Percentiles rank a stretch among this genome's conserved stretches.
These are phyloP conservation scores for Lepiota venenata DNA, from an alignment of 768 basidiomycete species.

Conservation along the genomic window DNA sequence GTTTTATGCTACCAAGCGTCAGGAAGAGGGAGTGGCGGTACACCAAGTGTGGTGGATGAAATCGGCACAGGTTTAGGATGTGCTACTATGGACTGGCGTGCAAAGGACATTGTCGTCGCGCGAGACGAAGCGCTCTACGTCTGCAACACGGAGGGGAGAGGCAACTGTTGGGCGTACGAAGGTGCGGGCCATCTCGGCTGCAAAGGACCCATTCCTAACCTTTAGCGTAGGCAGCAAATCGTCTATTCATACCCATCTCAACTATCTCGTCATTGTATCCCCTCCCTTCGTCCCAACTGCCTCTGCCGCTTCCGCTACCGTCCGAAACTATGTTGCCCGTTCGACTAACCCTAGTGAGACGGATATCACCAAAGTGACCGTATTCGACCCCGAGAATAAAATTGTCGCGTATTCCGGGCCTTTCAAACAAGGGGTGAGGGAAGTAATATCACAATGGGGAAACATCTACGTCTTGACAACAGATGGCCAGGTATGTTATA, in stretches of 20 bases:
- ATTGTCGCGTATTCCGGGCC: slow-evolving; percentile 80
- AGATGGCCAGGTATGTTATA: slow-evolving; percentile 63
- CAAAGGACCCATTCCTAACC: neutral
- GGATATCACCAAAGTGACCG: slow-evolving; percentile 75
- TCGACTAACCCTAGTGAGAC: slow-evolving; percentile 39
- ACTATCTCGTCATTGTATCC: slow-evolving; percentile 88
- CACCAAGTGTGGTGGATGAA: slow-evolving; percentile 77
- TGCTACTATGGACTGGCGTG: slow-evolving; percentile 72
- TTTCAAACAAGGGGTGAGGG: slow-evolving; percentile 80
- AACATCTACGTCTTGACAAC: slow-evolving; percentile 76
- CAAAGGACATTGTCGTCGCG: slow-evolving; percentile 78
- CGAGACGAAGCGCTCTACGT: slow-evolving; percentile 90
- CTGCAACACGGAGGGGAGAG: slow-evolving; percentile 77
- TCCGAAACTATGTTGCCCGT: slow-evolving; percentile 67
- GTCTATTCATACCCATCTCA: slow-evolving; percentile 70
- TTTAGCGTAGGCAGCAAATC: slow-evolving; percentile 60
- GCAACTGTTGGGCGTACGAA: slow-evolving; percentile 89
- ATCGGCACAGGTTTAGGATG: slow-evolving; percentile 84
- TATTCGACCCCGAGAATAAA: slow-evolving; percentile 93
- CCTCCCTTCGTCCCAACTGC: slow-evolving; percentile 75
- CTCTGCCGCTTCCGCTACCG: slow-evolving; percentile 65
- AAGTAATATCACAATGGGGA: slow-evolving; percentile 80
- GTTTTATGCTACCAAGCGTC: slow-evolving; percentile 76
- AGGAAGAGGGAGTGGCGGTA: slow-evolving; percentile 64
- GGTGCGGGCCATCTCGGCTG: slow-evolving; percentile 39